Evolutionary conservation across 768 basidiomycete species (phyloP).

Genomic region (Termitomyces sp.): DNA sequence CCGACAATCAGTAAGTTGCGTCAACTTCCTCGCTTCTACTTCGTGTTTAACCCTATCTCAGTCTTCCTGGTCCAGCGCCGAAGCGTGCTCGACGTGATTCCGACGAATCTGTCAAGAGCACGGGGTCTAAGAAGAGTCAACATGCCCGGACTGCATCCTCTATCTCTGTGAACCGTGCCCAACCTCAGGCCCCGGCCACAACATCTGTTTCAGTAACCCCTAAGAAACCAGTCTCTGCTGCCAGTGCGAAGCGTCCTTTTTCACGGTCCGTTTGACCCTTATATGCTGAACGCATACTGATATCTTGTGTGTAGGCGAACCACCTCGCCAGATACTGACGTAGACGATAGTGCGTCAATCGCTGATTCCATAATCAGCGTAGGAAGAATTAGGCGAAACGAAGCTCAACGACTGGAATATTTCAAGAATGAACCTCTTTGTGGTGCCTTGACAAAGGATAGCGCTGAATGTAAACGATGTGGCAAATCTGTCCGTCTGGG

Average conservation of each 20-base stretch:
- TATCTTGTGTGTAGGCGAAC: slow-evolving; percentile 16
- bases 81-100: slow-evolving; percentile 21
- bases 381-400: slow-evolving; percentile 48
- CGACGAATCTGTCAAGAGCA: slow-evolving; percentile 12
- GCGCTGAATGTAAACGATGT: slow-evolving; percentile 58
- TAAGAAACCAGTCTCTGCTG: slow-evolving; percentile 19
- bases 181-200: slow-evolving; percentile 12
- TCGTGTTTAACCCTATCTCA: slow-evolving; percentile 3
- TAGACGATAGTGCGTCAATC: slow-evolving; percentile 49
- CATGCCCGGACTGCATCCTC: slow-evolving; percentile 25
- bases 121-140: slow-evolving; percentile 19
- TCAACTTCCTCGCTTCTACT: neutral
- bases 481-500: slow-evolving; percentile 54
- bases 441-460: slow-evolving; percentile 50
- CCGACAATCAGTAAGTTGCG: slow-evolving; percentile 18
- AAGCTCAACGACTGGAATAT: slow-evolving; percentile 60
- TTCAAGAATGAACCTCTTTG: slow-evolving; percentile 62
- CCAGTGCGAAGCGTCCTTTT: slow-evolving; percentile 19
- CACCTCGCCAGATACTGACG: slow-evolving; percentile 33
- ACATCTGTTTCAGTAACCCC: slow-evolving; percentile 12
- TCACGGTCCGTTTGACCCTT: slow-evolving; percentile 19
- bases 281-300: neutral
- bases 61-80: slow-evolving; percentile 25
- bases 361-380: slow-evolving; percentile 47
- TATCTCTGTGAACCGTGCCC: slow-evolving; percentile 27